Evolutionary conservation across 768 basidiomycete species (phyloP).

Genomic region (Guyanaporus albipodus): DNA sequence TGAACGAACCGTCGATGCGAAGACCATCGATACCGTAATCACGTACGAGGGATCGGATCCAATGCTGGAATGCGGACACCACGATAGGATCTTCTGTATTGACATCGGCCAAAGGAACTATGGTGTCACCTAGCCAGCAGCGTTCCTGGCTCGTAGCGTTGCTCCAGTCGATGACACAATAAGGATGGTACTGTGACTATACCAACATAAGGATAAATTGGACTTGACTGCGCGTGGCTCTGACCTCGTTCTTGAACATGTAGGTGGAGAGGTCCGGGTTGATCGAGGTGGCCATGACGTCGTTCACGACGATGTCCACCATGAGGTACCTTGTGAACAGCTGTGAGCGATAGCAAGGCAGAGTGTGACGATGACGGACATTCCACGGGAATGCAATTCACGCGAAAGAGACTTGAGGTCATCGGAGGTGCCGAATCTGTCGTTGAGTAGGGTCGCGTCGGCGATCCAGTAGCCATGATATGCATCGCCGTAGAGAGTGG

Average conservation of each 20-base stretch:
- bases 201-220: not conserved
- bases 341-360: not conserved
- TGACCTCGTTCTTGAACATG: slow-evolving; percentile 62
- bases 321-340: slow-evolving; percentile 57
- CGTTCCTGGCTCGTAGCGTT: slow-evolving; percentile 67
- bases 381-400: slow-evolving; percentile 67
- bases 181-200: slow-evolving; percentile 70
- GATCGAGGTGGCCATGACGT: slow-evolving; percentile 70
- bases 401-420: slow-evolving; percentile 65
- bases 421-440: slow-evolving; percentile 64
- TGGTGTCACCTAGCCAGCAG: slow-evolving; percentile 81
- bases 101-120: slow-evolving; percentile 72
- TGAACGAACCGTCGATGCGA: slow-evolving; percentile 63
- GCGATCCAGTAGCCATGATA: slow-evolving; percentile 87
- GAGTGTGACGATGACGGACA: slow-evolving; percentile 43
- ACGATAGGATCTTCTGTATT: slow-evolving; percentile 71
- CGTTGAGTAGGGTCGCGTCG: slow-evolving; percentile 64
- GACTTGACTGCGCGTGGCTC: slow-evolving; percentile 8
- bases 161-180: slow-evolving; percentile 68
- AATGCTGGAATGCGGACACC: slow-evolving; percentile 55
- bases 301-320: slow-evolving; percentile 84
- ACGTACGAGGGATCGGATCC: slow-evolving; percentile 65
- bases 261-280: slow-evolving; percentile 62
- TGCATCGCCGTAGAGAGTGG: slow-evolving; percentile 71
- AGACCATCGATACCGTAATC: slow-evolving; percentile 82